Evolutionary conservation across 192 early-diverging fungal species (phyloP).

Genomic region (Podila epigama): DNA sequence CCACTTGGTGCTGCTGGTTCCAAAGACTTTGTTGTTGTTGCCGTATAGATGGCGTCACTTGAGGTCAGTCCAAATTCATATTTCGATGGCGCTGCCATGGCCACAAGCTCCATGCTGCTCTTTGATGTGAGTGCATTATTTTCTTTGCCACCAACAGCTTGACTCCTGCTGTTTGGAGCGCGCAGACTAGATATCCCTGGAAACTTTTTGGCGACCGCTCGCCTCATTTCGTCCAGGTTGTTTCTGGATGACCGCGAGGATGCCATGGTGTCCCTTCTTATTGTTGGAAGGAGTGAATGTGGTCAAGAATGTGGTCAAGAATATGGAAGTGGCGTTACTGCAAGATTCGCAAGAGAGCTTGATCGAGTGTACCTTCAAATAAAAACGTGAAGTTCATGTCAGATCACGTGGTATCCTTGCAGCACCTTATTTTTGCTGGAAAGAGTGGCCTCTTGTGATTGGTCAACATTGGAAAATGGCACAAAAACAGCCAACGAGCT

Average conservation of each 20-base stretch:
- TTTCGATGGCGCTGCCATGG: constrained; percentile 12
- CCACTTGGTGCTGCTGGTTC: not conserved
- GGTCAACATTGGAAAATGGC: no score
- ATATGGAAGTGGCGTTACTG: not conserved
- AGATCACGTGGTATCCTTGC: no score
- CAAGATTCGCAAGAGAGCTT: not conserved
- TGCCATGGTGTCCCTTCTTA: constrained; percentile 16
- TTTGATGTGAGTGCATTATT: constrained; percentile 4
- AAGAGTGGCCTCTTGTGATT: constrained; percentile 41
- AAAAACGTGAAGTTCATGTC: no score
- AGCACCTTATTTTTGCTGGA: no score
- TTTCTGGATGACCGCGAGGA: constrained; percentile 18
- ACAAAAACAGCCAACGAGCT: no score
- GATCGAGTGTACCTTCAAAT: no score
- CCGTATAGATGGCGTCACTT: constrained; percentile 12
- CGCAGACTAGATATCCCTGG: constrained; percentile 21
- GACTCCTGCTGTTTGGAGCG: not conserved
- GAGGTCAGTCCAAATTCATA: constrained; percentile 27
- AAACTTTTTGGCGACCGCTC: constrained; percentile 24
- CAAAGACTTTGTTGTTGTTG: not conserved
- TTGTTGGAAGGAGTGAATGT: not conserved
- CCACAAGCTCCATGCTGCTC: constrained; percentile 16
- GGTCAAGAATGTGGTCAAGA: not conserved
- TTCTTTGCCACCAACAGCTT: constrained; percentile 10
- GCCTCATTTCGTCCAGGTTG: constrained; percentile 39